Evolutionary conservation across 2,329 filamentous ascomycete species (phyloP).

Genomic region (Didymella segeticola): DNA sequence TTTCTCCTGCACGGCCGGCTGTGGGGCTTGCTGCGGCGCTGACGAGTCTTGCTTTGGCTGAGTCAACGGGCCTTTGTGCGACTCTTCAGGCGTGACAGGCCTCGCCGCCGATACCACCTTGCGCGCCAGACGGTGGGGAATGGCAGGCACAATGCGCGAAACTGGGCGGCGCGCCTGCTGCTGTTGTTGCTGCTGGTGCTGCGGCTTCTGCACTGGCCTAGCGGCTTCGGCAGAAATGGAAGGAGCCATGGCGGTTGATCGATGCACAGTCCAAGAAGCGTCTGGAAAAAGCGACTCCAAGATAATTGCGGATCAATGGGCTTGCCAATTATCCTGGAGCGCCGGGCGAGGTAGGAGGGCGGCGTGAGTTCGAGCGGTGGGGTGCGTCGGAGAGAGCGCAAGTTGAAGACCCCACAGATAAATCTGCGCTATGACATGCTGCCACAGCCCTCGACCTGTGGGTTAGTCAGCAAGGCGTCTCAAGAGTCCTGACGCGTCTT

Average conservation of each 20-base stretch:
- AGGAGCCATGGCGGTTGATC: constrained; percentile 36
- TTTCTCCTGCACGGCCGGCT: constrained; percentile 20
- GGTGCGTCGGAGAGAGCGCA: constrained; percentile 24
- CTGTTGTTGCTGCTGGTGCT: too few relatives aligned
- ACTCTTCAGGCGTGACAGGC: constrained; percentile 39
- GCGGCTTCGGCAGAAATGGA: constrained; percentile 35
- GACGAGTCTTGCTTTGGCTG: constrained; percentile 17
- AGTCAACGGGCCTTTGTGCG: constrained; percentile 25
- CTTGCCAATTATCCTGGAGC: constrained; percentile 53
- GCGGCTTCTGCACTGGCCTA: constrained; percentile 30
- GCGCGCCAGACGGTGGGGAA: constrained; percentile 46
- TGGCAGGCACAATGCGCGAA: constrained; percentile 47
- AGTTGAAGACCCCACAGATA: constrained; percentile 10
- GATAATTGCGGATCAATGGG: constrained; percentile 45
- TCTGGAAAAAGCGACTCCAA: constrained; percentile 47
- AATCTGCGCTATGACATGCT: constrained; percentile 11
- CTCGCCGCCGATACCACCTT: constrained; percentile 29
- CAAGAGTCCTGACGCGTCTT: not conserved
- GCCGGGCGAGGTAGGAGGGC: constrained; percentile 28
- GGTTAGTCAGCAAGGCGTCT: constrained; percentile 7
- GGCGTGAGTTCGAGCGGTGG: constrained; percentile 19
- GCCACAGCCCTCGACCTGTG: constrained; percentile 4
- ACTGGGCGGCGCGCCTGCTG: constrained; percentile 35
- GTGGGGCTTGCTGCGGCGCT: constrained; percentile 16
- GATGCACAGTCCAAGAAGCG: constrained; percentile 10